A percentile compares a stretch with the other conserved stretches of the same genome.
Conservation (phyloP, 2,329 filamentous ascomycete species). For the Aspergillus sp. region DNA sequence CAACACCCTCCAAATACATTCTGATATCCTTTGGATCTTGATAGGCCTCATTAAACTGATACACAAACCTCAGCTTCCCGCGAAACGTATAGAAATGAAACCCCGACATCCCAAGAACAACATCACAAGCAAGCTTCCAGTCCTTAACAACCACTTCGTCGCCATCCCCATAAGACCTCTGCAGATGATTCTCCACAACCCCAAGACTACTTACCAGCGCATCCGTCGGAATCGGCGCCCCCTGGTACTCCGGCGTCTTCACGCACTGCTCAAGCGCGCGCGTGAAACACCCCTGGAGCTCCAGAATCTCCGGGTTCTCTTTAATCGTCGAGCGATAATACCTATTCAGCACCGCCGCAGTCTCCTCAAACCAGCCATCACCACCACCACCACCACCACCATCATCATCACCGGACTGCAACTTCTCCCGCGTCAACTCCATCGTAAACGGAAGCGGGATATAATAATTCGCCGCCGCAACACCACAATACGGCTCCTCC, state of each 20-base stretch:
- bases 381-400: too few species aligned
- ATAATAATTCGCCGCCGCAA: neutral
- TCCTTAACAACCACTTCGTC: neutral
- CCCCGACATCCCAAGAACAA: neutral
- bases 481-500: neutral
- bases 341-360: too few species aligned
- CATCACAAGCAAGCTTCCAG: neutral
- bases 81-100: conserved; percentile 2
- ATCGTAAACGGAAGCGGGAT: neutral
- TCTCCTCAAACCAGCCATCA: too few species aligned
- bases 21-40: neutral
- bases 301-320: neutral
- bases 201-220: conserved; percentile 3
- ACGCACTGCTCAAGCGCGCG: neutral
- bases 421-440: neutral
- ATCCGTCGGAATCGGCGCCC: neutral
- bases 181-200: neutral
- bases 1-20: neutral
- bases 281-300: neutral
- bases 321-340: neutral
- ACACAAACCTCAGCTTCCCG: neutral
- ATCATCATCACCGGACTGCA: too few species aligned
- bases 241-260: neutral
- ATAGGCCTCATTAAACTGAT: conserved; percentile 4
- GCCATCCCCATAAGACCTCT: neutral